phyloP scores from a whole-genome alignment of 2,329 filamentous ascomycete genomes.

The Colletotrichum sp. region DNA sequence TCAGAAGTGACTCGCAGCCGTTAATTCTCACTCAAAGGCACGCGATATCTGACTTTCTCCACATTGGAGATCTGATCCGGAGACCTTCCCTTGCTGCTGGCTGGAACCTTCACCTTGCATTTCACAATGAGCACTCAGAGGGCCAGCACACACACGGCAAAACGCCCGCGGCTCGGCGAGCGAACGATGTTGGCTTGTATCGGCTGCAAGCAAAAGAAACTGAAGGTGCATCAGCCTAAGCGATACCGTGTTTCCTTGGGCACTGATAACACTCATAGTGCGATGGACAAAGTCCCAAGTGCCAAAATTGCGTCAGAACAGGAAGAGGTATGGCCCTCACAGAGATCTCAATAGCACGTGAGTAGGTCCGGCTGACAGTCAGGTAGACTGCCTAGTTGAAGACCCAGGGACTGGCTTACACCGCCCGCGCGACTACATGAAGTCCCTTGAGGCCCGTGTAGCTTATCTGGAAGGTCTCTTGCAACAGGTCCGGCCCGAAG shows the following conservation, averaged over 20 bases:
- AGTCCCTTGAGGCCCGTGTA: conserved; percentile 30
- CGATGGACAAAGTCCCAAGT: conserved; percentile 28
- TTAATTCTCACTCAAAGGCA: not conserved
- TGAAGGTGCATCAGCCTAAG: conserved; percentile 22
- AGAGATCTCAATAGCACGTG: not conserved
- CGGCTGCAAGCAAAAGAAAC: conserved; percentile 29
- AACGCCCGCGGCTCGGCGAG: conserved; percentile 27
- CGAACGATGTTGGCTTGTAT: conserved; percentile 30
- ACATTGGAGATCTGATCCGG: not conserved
- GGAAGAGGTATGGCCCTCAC: not conserved
- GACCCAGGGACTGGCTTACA: conserved; percentile 38
- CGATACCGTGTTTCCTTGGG: accelerated
- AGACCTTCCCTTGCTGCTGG: not conserved
- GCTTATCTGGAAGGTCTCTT: conserved; percentile 34
- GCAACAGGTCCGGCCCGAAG: conserved; percentile 29
- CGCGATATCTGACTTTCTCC: not conserved
- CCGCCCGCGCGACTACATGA: conserved; percentile 36
- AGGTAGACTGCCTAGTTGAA: conserved; percentile 35
- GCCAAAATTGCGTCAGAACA: conserved; percentile 29
- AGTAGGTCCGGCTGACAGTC: not conserved
- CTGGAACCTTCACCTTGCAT: not conserved
- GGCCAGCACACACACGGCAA: not conserved
- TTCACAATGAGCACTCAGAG: not conserved
- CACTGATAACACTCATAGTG: conserved; percentile 10
- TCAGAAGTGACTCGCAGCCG: not conserved